Conservation (phyloP, 1,284 basidiomycete genomes). For the Cryptococcus jaspeensis region DNA sequence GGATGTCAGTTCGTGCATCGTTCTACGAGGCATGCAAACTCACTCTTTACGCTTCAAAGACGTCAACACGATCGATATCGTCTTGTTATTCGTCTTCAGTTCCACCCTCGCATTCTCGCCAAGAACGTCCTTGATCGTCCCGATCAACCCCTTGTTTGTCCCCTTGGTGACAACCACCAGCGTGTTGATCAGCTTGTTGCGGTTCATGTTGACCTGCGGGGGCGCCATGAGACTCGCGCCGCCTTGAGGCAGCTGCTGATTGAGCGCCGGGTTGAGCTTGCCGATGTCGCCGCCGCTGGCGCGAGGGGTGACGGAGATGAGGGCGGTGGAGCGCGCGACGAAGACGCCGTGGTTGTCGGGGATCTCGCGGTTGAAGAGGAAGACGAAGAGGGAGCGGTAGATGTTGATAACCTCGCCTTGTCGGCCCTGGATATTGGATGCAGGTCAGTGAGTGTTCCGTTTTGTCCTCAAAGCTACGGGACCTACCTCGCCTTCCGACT, state of each 20-base stretch:
- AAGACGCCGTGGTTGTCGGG: constrained; percentile 92
- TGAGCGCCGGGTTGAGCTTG: constrained; percentile 89
- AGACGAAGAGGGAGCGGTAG: constrained; percentile 91
- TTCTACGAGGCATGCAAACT: constrained; percentile 36
- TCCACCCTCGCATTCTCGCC: constrained; percentile 87
- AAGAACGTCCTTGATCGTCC: constrained; percentile 93
- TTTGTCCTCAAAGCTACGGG: neutral
- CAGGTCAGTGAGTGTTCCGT: constrained; percentile 7
- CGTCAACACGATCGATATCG: constrained; percentile 79
- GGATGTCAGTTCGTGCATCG: constrained; percentile 10
- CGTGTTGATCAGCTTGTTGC: constrained; percentile 77
- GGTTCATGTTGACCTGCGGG: constrained; percentile 66
- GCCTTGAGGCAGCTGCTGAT: constrained; percentile 50
- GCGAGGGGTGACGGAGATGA: constrained; percentile 82
- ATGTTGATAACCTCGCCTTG: constrained; percentile 93
- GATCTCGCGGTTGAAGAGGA: constrained; percentile 89
- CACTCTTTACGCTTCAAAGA: constrained; percentile 76
- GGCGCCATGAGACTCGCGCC: constrained; percentile 55
- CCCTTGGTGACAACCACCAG: constrained; percentile 82
- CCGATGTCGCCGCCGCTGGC: constrained; percentile 69
- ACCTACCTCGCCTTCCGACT: constrained; percentile 80
- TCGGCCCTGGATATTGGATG: constrained; percentile 59
- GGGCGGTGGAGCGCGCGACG: constrained; percentile 68
- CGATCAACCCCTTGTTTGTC: constrained; percentile 85
- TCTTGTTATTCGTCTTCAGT: constrained; percentile 83